These are phyloP conservation scores for Tricholoma sp. DNA, from an alignment of 768 basidiomycete species.

Conservation along the genomic window DNA sequence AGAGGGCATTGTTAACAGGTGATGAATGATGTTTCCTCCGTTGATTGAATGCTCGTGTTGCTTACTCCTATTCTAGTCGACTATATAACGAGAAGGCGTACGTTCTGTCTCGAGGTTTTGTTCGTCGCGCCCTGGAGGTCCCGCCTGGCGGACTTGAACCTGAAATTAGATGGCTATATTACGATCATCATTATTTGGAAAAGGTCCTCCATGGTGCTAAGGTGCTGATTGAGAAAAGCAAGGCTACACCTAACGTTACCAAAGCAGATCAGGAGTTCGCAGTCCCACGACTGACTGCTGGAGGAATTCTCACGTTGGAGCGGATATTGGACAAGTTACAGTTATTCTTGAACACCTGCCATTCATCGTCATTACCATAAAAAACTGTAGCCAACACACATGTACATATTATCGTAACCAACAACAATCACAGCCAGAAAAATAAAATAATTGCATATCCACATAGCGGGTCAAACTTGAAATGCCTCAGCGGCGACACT, in stretches of 20 bases:
- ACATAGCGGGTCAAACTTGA: too few species aligned
- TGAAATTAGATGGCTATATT: constrained; percentile 75
- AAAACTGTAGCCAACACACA: background rate
- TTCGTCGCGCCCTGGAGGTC: constrained; percentile 81
- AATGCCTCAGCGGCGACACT: too few species aligned
- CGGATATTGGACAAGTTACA: constrained; percentile 69
- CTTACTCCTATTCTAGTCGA: constrained; percentile 47
- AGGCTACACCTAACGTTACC: constrained; percentile 21
- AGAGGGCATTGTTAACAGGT: constrained; percentile 87
- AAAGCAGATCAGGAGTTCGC: constrained; percentile 40
- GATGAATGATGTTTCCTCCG: constrained; percentile 4
- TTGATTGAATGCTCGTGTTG: constrained; percentile 3
- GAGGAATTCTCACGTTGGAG: constrained; percentile 73
- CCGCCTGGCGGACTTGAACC: constrained; percentile 65
- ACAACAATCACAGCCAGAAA: background rate
- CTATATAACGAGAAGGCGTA: constrained; percentile 93
- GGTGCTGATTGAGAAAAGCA: constrained; percentile 66
- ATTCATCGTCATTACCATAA: background rate
- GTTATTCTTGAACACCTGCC: constrained; percentile 26
- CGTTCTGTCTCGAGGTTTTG: constrained; percentile 84
- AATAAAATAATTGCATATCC: background rate
- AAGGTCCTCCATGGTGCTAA: constrained; percentile 65
- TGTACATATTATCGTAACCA: background rate
- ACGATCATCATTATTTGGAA: constrained; percentile 53
- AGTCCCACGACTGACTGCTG: constrained; percentile 72